phyloP scores from a whole-genome alignment of 2,329 filamentous ascomycete species.

The Colletotrichum shisoi region DNA sequence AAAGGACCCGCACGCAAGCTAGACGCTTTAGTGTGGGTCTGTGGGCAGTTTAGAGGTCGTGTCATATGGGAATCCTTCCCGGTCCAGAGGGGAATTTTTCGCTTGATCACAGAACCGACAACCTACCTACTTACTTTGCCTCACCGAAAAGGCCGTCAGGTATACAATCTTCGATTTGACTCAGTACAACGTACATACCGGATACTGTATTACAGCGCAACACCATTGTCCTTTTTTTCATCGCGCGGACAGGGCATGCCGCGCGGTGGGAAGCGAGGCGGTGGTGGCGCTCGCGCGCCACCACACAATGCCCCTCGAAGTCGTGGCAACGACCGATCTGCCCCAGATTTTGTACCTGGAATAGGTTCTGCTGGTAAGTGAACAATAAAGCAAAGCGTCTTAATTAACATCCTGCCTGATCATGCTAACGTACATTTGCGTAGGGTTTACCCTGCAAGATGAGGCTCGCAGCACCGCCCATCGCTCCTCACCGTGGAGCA shows the following conservation, averaged over 20 bases:
- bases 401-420: neutral
- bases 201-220: neutral
- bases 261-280: constrained; percentile 29
- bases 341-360: neutral
- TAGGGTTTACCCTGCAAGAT: constrained; percentile 41
- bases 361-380: constrained; percentile 17
- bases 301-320: constrained; percentile 17
- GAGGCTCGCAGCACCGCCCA: constrained; percentile 42
- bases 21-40: too few relatives aligned
- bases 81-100: constrained; percentile 2
- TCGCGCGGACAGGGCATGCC: constrained; percentile 29
- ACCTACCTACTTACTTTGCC: too few relatives aligned
- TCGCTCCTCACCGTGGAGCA: constrained; percentile 52
- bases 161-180: neutral
- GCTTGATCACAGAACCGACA: neutral
- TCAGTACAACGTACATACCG: neutral
- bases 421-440: neutral
- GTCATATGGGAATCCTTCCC: neutral
- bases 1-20: too few relatives aligned
- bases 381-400: neutral
- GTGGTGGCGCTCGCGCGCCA: constrained; percentile 27
- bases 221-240: neutral
- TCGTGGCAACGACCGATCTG: constrained; percentile 4
- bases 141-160: neutral
- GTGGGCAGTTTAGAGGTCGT: neutral